Evolutionary conservation across 176 grass and related monocot genomes (phyloP), one percentile per base, ranked within the genome.

Genomic region (Triticum urartu): DNA sequence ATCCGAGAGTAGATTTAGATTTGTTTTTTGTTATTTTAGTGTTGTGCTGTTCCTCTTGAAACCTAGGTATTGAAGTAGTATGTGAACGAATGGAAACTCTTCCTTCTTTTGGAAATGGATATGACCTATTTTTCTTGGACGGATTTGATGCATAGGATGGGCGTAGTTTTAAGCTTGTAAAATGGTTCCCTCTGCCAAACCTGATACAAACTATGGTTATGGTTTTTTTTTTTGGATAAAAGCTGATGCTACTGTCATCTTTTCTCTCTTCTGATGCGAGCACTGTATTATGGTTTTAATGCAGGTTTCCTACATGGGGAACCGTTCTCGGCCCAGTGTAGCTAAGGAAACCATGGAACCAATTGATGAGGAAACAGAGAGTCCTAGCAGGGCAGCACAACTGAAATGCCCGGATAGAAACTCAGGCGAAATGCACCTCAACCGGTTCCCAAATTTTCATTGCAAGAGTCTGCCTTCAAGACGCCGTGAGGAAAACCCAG

Each of bases 381-480:
- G 90, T 35, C 83, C 79, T 38, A 90, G 76, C 12, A 88, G 82
- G 77, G 86, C 94, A 79, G 20, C 28, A 71, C 73, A 91, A 32
- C 13, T 11, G 59, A 91, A 94, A 61, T 72, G 63, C n/a, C 14
- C 87, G 17, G 92, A 95, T 91, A 85, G 61, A 62, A 85, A 91
- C 39, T 38, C n/a, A 0, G 61, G 71, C 66, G 87, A 87, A 77
- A 48, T 84, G 8, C 33, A 24, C 64, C 82, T 89, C 11, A 72
- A 90, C 39, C 42, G 43, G 43, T 61, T 92, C 33, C 92, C 92
- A 22, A 94, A 91, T 86, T 93, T 98, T 30, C 90, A 92, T 47
- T 95, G 92, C 61, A 94, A 87, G 86, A 95, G 97, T 86, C 82
- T 94, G 87, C 92, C 92, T 85, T 94, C 90, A 59, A 95, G 90